A percentile compares a stretch with the other conserved stretches of the same genome.
These are phyloP conservation scores for Penicillium lividum DNA, from an alignment of 495 filamentous ascomycete species.

Conservation along the genomic window DNA sequence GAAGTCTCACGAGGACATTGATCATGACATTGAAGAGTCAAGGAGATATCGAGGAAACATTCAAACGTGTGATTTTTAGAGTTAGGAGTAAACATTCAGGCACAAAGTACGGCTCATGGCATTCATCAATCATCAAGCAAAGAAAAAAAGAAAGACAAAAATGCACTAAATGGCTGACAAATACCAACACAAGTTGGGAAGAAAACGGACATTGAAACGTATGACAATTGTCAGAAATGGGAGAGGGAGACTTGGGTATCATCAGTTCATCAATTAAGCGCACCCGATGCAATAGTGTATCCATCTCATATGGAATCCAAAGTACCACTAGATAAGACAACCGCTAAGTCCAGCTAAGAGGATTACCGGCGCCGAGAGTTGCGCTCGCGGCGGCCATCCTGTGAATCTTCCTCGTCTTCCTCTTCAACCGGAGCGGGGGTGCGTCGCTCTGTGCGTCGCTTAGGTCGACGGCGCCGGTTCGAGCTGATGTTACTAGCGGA, in stretches of 20 bases:
- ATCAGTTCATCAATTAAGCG: slow-evolving; percentile 25
- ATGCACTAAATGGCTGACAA: slow-evolving; percentile 1
- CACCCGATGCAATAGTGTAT: slow-evolving; percentile 25
- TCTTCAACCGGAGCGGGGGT: slow-evolving; percentile 87
- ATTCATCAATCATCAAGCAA: slow-evolving; percentile 29
- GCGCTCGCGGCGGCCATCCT: slow-evolving; percentile 34
- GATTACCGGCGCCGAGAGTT: slow-evolving; percentile 31
- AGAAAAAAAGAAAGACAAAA: neutral
- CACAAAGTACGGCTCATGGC: slow-evolving; percentile 14
- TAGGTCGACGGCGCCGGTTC: slow-evolving; percentile 67
- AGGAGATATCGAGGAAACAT: neutral
- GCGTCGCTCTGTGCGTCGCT: slow-evolving; percentile 68
- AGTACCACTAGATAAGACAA: neutral
- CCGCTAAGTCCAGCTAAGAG: neutral
- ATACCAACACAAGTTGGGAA: slow-evolving; percentile 1
- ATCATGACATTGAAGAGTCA: neutral
- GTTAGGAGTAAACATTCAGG: neutral
- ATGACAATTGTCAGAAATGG: neutral
- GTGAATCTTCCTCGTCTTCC: slow-evolving; percentile 60
- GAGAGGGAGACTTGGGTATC: slow-evolving; percentile 23
- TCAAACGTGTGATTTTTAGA: neutral
- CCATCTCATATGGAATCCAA: slow-evolving; percentile 22
- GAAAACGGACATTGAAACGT: neutral
- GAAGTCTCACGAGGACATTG: neutral
- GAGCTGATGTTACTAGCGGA: slow-evolving; percentile 86